Evolutionary conservation across 2,329 filamentous ascomycete species (phyloP).

Genomic region (Berkeleyomyces basicola): DNA sequence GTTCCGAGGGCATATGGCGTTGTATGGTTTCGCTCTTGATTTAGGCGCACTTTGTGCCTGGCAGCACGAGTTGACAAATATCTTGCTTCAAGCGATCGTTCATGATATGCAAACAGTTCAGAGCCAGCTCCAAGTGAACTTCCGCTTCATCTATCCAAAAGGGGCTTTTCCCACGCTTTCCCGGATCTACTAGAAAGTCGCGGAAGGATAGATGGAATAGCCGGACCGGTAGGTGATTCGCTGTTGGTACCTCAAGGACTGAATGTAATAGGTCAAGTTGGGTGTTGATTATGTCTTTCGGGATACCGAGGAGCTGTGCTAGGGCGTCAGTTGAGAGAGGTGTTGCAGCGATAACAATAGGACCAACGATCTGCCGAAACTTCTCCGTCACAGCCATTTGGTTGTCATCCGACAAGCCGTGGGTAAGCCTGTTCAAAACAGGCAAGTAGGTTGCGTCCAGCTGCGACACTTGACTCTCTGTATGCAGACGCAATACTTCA

Average conservation of each 20-base stretch:
- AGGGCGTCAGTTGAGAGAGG: background rate
- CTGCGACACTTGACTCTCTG: background rate
- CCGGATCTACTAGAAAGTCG: background rate
- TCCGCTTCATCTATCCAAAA: background rate
- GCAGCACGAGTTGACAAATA: background rate
- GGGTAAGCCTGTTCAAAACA: background rate
- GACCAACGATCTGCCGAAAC: background rate
- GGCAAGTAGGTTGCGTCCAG: background rate
- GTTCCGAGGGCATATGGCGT: background rate
- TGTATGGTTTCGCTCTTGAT: background rate
- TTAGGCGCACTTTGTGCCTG: background rate
- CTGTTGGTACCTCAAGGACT: background rate
- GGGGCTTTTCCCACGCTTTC: background rate
- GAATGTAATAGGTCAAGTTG: background rate
- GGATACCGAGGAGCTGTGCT: background rate
- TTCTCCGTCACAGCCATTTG: background rate
- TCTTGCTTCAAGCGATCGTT: background rate
- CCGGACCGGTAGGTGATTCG: background rate
- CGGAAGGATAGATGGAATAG: background rate
- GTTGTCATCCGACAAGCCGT: background rate
- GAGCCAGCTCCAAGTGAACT: background rate
- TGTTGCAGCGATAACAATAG: background rate
- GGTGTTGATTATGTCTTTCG: background rate
- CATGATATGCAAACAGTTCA: background rate
- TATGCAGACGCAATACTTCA: background rate